phyloP scores from a whole-genome alignment of 345 rosid genomes.

The Barbarea vulgaris region DNA sequence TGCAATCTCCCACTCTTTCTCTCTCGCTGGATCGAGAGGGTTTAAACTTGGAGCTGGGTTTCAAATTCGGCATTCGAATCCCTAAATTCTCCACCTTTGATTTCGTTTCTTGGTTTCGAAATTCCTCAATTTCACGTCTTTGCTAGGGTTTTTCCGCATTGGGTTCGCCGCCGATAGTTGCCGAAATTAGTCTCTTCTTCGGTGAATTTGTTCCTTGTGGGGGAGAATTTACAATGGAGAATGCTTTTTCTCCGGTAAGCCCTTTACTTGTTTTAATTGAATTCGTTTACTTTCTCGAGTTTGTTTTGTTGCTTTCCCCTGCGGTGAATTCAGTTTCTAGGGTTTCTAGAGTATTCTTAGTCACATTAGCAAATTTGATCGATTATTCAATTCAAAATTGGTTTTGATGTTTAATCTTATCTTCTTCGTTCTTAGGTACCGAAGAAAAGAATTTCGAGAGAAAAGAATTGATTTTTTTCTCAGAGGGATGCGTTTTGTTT shows the following conservation, averaged over 20 bases:
- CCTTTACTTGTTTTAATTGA: neutral
- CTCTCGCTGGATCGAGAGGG: constrained; percentile 23
- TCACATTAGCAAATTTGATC: neutral
- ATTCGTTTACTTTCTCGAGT: constrained; percentile 8
- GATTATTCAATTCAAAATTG: neutral
- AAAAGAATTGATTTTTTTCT: constrained; percentile 18
- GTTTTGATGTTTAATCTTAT: neutral
- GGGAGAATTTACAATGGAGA: neutral
- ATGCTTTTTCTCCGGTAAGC: constrained; percentile 30
- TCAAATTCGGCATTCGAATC: neutral
- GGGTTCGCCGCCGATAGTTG: constrained; percentile 31
- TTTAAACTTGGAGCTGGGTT: neutral
- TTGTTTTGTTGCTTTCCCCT: constrained; percentile 3
- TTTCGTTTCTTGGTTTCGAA: neutral
- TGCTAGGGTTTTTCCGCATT: constrained; percentile 14
- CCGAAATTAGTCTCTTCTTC: constrained; percentile 5
- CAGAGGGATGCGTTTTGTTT: constrained; percentile 35
- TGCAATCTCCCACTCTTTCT: constrained; percentile 19
- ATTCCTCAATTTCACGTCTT: constrained; percentile 11
- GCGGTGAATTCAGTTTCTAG: constrained; percentile 30
- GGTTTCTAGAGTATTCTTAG: constrained; percentile 16
- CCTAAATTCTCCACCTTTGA: neutral
- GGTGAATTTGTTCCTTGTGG: neutral
- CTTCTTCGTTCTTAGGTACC: neutral
- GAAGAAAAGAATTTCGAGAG: neutral